Conservation (phyloP, 169 alveolate genomes). For the Plasmodium berghei region DNA sequence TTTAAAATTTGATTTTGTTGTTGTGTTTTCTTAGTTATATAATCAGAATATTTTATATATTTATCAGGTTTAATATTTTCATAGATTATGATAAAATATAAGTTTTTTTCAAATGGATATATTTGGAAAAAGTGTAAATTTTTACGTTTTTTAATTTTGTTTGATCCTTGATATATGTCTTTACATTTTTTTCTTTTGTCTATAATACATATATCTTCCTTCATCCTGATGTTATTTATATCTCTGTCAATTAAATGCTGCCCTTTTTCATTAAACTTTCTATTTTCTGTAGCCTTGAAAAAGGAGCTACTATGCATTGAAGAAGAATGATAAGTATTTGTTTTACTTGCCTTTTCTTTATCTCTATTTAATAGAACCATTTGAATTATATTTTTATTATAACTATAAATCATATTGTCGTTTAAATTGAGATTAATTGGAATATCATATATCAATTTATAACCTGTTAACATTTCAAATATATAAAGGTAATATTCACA, state of each 20-base stretch:
- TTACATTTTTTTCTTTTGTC: not conserved
- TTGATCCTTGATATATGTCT: not conserved
- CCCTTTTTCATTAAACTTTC: not conserved
- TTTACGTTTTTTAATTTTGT: not conserved
- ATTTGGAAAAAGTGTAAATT: slow-evolving; percentile 18
- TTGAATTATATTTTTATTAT: slow-evolving; percentile 22
- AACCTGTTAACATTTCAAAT: slow-evolving; percentile 64
- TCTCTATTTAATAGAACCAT: not conserved
- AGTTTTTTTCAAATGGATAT: slow-evolving; percentile 7
- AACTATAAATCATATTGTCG: not conserved
- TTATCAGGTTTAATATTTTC: slow-evolving; percentile 40
- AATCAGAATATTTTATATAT: slow-evolving; percentile 10
- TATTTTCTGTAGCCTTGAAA: not conserved
- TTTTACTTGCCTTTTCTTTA: not conserved
- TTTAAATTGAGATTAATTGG: not conserved
- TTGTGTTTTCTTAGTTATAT: slow-evolving; percentile 6
- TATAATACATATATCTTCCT: not conserved
- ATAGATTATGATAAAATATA: slow-evolving; percentile 30
- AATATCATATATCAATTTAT: slow-evolving; percentile 2
- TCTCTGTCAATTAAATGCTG: not conserved
- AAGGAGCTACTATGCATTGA: not conserved
- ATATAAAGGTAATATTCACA: slow-evolving; percentile 24
- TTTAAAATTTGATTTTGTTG: slow-evolving; percentile 8
- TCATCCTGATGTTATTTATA: not conserved
- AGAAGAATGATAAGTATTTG: not conserved